These are phyloP conservation scores for Haematococcus sp. DNA, from an alignment of 139 green algal species.

Conservation along the genomic window DNA sequence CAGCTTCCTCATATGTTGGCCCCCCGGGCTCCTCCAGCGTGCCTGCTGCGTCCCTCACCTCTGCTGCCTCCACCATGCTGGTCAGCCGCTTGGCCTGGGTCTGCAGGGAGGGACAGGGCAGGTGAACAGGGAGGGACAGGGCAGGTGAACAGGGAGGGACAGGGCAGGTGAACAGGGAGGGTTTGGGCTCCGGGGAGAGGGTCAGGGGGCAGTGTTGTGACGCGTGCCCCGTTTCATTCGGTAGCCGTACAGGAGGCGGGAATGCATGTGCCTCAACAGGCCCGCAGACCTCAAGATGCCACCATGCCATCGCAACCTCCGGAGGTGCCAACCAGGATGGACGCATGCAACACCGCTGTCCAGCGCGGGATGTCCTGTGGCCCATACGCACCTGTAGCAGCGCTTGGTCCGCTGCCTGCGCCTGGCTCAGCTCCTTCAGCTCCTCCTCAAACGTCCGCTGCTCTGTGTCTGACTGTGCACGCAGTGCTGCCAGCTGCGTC, in stretches of 20 bases:
- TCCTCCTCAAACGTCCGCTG: slow-evolving; percentile 21
- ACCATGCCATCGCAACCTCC: no score
- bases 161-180: not conserved
- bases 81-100: slow-evolving; percentile 26
- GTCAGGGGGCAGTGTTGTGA: no score
- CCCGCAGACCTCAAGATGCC: no score
- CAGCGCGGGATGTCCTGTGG: no score
- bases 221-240: no score
- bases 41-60: slow-evolving; percentile 4
- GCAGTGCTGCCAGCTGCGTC: slow-evolving; percentile 17
- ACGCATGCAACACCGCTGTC: no score
- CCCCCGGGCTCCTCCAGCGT: not conserved
- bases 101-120: not conserved
- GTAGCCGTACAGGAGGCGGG: no score
- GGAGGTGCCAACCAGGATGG: no score
- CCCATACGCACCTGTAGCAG: slow-evolving; percentile 30
- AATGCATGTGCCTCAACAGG: no score
- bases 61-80: slow-evolving; percentile 12
- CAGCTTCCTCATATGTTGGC: slow-evolving; percentile 1
- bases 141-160: not conserved
- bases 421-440: slow-evolving; percentile 22
- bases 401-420: slow-evolving; percentile 25
- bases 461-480: slow-evolving; percentile 26
- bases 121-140: not conserved
- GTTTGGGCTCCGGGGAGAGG: no score